These are phyloP conservation scores for Mycena latifolia DNA, from an alignment of 768 basidiomycete genomes.

Conservation along the genomic window DNA sequence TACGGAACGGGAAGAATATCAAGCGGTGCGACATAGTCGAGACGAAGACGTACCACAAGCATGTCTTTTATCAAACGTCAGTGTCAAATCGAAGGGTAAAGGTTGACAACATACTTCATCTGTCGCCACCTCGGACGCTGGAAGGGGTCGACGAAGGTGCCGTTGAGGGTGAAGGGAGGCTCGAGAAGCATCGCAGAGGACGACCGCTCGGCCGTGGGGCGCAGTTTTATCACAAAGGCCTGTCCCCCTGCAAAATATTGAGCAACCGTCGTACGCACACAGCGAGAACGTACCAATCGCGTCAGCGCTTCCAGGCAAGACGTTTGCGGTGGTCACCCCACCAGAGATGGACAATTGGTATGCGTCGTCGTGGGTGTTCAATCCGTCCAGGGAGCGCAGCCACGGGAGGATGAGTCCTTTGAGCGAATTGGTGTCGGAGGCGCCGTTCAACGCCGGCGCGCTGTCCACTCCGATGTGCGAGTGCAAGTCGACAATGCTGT, in stretches of 20 bases:
- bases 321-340: slow-evolving; percentile 78
- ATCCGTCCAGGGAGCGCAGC: slow-evolving; percentile 78
- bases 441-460: slow-evolving; percentile 52
- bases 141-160: slow-evolving; percentile 44
- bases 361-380: slow-evolving; percentile 80
- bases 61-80: slow-evolving; percentile 53
- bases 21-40: too few relatives aligned
- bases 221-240: slow-evolving; percentile 81
- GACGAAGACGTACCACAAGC: slow-evolving; percentile 58
- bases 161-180: slow-evolving; percentile 70
- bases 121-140: slow-evolving; percentile 69
- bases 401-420: slow-evolving; percentile 68
- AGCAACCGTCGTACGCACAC: neutral
- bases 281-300: slow-evolving; percentile 35
- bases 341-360: slow-evolving; percentile 74
- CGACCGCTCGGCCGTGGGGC: slow-evolving; percentile 76
- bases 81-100: neutral
- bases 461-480: slow-evolving; percentile 65
- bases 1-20: too few relatives aligned
- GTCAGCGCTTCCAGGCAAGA: slow-evolving; percentile 77
- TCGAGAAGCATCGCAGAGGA: slow-evolving; percentile 81
- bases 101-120: slow-evolving; percentile 68
- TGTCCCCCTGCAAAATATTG: slow-evolving; percentile 61
- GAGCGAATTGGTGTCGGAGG: slow-evolving; percentile 68
- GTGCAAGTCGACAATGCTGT: slow-evolving; percentile 67